Percentiles rank a stretch among this genome's conserved stretches.
phyloP scores from a whole-genome alignment of 2,329 filamentous ascomycete genomes.

The Pseudocercospora macadamiae region DNA sequence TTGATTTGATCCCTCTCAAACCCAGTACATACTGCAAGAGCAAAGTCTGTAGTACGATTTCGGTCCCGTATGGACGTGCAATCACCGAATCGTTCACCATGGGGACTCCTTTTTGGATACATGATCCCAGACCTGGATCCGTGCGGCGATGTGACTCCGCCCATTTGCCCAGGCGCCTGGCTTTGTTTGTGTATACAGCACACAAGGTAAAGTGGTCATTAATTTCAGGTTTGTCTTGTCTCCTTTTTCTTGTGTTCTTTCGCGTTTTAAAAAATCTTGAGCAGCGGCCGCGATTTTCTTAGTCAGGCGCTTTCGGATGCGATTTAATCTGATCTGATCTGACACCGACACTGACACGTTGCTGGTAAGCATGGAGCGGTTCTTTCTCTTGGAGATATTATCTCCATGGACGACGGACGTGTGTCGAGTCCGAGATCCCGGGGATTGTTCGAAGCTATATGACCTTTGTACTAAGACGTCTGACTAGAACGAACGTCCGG shows the following conservation, averaged over 20 bases:
- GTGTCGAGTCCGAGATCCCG: not conserved
- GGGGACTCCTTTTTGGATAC: not conserved
- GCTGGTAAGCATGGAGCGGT: constrained; percentile 2
- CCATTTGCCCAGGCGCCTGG: not conserved
- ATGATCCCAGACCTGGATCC: not conserved
- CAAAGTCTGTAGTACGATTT: not conserved
- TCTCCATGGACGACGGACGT: not conserved
- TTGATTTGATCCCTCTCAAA: not conserved
- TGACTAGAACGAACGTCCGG: not conserved
- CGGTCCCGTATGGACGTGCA: not conserved
- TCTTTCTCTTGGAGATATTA: not conserved
- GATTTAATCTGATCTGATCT: no score
- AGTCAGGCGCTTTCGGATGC: no score
- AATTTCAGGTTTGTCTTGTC: not conserved
- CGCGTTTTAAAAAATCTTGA: not conserved
- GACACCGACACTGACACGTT: not conserved
- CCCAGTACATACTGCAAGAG: not conserved
- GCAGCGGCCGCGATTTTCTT: no score
- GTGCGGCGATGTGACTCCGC: not conserved
- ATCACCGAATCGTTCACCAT: not conserved
- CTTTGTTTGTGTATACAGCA: no score
- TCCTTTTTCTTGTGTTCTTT: no score
- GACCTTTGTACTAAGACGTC: not conserved
- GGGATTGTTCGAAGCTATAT: not conserved
- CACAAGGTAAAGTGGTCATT: not conserved